Percentiles rank a stretch among this genome's conserved stretches.
Conservation (phyloP, 768 basidiomycete species). For the Termitomyces sp. region DNA sequence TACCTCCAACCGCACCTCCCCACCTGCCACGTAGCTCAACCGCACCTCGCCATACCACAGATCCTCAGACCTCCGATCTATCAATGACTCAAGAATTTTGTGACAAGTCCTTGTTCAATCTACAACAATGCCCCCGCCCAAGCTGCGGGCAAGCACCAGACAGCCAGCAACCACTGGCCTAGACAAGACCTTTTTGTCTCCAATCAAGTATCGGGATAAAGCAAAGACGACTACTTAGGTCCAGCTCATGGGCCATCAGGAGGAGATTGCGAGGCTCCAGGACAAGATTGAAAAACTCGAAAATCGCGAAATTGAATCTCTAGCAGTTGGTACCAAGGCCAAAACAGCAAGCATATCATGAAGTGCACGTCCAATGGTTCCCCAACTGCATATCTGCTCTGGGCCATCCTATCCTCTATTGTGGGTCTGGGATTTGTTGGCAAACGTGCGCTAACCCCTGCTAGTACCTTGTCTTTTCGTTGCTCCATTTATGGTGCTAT, state of each 20-base stretch:
- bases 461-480: conserved; percentile 61
- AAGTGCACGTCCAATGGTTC: conserved; percentile 77
- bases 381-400: conserved; percentile 68
- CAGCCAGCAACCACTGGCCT: conserved; percentile 11
- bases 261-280: not conserved
- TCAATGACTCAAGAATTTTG: too few relatives aligned
- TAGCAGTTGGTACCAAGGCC: too few relatives aligned
- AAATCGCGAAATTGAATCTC: too few relatives aligned
- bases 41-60: too few relatives aligned
- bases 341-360: too few relatives aligned
- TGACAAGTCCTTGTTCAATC: too few relatives aligned
- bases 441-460: conserved; percentile 11
- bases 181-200: conserved; percentile 16
- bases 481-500: conserved; percentile 77
- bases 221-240: conserved; percentile 7
- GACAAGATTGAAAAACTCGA: too few relatives aligned
- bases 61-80: too few relatives aligned
- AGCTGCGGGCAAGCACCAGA: not conserved
- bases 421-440: conserved; percentile 49
- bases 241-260: not conserved
- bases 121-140: not conserved
- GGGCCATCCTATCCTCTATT: conserved; percentile 64
- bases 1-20: too few relatives aligned
- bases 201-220: conserved; percentile 12
- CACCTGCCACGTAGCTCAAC: too few relatives aligned